phyloP scores from a whole-genome alignment of 805 yeast species.

The Wickerhamiella occidentalis region DNA sequence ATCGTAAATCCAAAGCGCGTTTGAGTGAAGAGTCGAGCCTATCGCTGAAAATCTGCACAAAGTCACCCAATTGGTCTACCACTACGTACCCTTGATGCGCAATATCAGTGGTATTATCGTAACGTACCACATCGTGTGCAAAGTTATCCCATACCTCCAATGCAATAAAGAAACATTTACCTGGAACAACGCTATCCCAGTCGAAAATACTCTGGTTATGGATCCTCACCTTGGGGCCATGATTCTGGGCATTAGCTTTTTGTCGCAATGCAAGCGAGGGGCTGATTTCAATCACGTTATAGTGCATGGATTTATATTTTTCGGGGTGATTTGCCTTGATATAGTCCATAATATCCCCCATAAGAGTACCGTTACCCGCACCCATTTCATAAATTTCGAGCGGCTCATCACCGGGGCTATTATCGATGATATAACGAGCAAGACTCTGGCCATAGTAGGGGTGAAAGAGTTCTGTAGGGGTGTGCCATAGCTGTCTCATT shows the following conservation, averaged over 20 bases:
- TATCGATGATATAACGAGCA: conserved; percentile 59
- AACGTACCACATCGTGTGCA: conserved; percentile 68
- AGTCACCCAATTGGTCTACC: conserved; percentile 60
- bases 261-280: conserved; percentile 40
- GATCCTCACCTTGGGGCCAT: conserved; percentile 45
- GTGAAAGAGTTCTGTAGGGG: conserved; percentile 72
- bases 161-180: conserved; percentile 68
- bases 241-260: conserved; percentile 33
- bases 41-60: conserved; percentile 57
- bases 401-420: conserved; percentile 52
- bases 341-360: conserved; percentile 60
- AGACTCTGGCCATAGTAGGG: conserved; percentile 80
- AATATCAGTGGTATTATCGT: conserved; percentile 51
- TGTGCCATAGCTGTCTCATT: conserved; percentile 62
- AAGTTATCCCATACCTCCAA: conserved; percentile 76
- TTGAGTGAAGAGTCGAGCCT: conserved; percentile 42
- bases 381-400: conserved; percentile 76
- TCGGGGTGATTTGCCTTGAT: conserved; percentile 54
- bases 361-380: conserved; percentile 80
- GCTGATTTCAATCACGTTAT: conserved; percentile 63
- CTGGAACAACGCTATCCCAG: conserved; percentile 48
- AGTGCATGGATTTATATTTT: conserved; percentile 53
- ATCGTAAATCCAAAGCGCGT: conserved; percentile 42
- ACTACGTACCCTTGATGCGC: conserved; percentile 73
- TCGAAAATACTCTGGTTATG: conserved; percentile 66